Evolutionary conservation across 2,329 filamentous ascomycete genomes (phyloP).

Genomic region (Chrysoporthe austroafricana): DNA sequence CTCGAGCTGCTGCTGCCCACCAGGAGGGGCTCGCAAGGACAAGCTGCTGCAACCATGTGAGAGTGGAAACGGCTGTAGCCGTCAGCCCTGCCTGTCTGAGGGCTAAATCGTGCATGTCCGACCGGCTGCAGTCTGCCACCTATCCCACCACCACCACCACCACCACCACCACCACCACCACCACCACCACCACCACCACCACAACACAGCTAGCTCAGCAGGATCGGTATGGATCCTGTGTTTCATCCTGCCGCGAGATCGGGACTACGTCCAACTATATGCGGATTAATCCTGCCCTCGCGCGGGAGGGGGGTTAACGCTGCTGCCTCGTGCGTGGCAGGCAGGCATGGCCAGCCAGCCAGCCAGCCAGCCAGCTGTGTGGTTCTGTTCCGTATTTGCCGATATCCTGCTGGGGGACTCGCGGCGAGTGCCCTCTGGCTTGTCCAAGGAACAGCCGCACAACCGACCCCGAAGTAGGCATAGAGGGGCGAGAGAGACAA

Average conservation of each 20-base stretch:
- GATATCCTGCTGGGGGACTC: no score
- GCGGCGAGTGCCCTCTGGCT: no score
- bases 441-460: neutral
- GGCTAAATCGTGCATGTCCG: conserved; percentile 1
- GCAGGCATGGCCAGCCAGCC: no score
- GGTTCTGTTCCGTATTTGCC: no score
- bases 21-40: no score
- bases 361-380: neutral
- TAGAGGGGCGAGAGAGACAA: neutral
- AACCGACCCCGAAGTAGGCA: neutral
- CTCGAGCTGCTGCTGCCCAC: no score
- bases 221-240: no score
- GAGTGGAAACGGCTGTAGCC: conserved; percentile 1
- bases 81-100: conserved; percentile 1
- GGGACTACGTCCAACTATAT: neutral
- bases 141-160: neutral
- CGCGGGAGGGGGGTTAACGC: no score
- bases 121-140: conserved; percentile 8
- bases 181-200: neutral
- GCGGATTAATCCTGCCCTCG: neutral
- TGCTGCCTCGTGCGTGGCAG: no score
- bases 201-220: neutral
- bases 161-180: neutral
- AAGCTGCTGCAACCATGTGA: neutral
- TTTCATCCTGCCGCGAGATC: neutral